A percentile compares a stretch with the other conserved stretches of the same genome.
phyloP scores from a whole-genome alignment of 495 filamentous ascomycete species.

The Penicillium cinerascens region DNA sequence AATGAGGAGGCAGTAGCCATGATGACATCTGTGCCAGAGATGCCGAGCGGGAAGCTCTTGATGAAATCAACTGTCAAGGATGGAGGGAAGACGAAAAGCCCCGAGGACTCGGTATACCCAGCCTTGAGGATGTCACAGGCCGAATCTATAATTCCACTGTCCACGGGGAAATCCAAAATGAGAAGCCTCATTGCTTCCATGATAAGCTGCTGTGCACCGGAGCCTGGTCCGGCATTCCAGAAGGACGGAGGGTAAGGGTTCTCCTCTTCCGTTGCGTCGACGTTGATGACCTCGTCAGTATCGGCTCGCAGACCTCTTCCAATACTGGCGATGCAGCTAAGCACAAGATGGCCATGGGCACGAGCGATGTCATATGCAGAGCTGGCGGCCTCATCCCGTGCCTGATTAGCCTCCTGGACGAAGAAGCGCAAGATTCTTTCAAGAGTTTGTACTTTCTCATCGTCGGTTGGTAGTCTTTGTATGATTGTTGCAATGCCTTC shows the following conservation, averaged over 20 bases:
- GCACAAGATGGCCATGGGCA: constrained; percentile 57
- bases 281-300: constrained; percentile 67
- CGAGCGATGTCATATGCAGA: constrained; percentile 43
- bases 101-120: constrained; percentile 73
- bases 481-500: constrained; percentile 82
- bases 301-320: constrained; percentile 76
- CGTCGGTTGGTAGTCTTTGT: constrained; percentile 67
- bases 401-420: constrained; percentile 33
- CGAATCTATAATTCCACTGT: constrained; percentile 69
- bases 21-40: constrained; percentile 67
- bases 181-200: constrained; percentile 47
- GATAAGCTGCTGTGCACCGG: constrained; percentile 55
- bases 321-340: constrained; percentile 72
- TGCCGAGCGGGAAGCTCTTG: constrained; percentile 55
- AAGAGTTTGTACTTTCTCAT: constrained; percentile 57
- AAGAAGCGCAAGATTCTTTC: constrained; percentile 64
- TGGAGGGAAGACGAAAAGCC: constrained; percentile 74
- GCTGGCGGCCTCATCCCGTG: constrained; percentile 33
- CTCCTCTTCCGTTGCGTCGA: constrained; percentile 40
- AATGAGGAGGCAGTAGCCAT: constrained; percentile 77
- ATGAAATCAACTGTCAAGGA: constrained; percentile 69
- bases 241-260: constrained; percentile 46
- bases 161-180: constrained; percentile 54
- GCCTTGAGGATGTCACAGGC: constrained; percentile 72
- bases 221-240: constrained; percentile 58